phyloP scores from a whole-genome alignment of 495 filamentous ascomycete genomes.

The Podospora didyma region DNA sequence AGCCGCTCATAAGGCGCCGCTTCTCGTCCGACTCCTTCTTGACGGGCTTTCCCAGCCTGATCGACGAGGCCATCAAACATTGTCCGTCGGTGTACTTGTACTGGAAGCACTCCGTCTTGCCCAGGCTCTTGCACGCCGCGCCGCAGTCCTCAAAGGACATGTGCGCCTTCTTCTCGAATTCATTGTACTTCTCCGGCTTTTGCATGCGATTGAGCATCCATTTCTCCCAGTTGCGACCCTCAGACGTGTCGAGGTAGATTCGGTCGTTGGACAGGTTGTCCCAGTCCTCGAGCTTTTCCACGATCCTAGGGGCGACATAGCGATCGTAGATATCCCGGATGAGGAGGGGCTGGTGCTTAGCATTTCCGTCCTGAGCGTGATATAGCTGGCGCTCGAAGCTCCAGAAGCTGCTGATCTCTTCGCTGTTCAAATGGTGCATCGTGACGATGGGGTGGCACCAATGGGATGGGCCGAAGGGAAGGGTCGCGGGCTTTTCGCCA shows the following conservation, averaged over 20 bases:
- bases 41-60: conserved; percentile 32
- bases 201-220: conserved; percentile 28
- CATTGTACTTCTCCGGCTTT: conserved; percentile 24
- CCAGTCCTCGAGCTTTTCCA: conserved; percentile 39
- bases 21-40: conserved; percentile 12
- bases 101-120: conserved; percentile 32
- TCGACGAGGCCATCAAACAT: conserved; percentile 25
- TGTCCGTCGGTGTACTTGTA: conserved; percentile 29
- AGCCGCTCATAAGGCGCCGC: conserved; percentile 29
- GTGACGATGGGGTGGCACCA: conserved; percentile 60
- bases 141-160: conserved; percentile 38
- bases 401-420: conserved; percentile 52
- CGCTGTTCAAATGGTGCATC: conserved; percentile 56
- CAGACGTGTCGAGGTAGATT: conserved; percentile 30
- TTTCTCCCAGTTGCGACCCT: conserved; percentile 15
- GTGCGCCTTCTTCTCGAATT: conserved; percentile 35
- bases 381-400: conserved; percentile 45
- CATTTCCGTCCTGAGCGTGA: conserved; percentile 1
- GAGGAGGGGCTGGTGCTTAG: conserved; percentile 22
- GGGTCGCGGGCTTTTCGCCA: conserved; percentile 47
- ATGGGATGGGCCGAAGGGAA: conserved; percentile 47
- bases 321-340: conserved; percentile 45
- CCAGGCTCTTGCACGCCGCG: conserved; percentile 36
- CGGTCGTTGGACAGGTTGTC: conserved; percentile 45
- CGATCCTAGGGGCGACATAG: conserved; percentile 36